These are phyloP conservation scores for Theobroma cacao DNA, from an alignment of 345 rosid species.

Conservation along the genomic window DNA sequence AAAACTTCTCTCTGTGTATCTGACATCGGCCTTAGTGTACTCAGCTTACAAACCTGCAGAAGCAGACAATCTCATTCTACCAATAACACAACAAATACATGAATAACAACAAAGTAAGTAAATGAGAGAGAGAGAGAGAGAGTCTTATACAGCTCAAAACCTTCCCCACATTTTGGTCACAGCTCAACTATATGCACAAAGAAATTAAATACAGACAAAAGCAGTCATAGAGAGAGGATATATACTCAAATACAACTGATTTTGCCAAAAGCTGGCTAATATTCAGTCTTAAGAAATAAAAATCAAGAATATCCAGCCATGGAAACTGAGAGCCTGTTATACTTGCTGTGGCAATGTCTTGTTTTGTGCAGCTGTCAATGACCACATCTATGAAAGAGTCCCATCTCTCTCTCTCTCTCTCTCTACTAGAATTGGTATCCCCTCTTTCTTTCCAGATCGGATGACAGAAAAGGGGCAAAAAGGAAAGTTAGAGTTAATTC, in stretches of 20 bases:
- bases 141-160: constrained; percentile 14
- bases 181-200: constrained; percentile 17
- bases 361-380: constrained; percentile 49
- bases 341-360: constrained; percentile 25
- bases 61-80: constrained; percentile 27
- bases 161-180: constrained; percentile 21
- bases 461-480: constrained; percentile 40
- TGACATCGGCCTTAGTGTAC: constrained; percentile 16
- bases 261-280: constrained; percentile 22
- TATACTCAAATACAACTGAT: background rate
- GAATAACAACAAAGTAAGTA: constrained; percentile 26
- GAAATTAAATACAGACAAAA: constrained; percentile 7
- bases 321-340: constrained; percentile 20
- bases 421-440: constrained; percentile 20
- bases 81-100: constrained; percentile 20
- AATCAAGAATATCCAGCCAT: constrained; percentile 20
- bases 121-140: constrained; percentile 8
- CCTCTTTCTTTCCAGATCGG: constrained; percentile 49
- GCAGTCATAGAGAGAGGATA: background rate
- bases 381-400: constrained; percentile 40
- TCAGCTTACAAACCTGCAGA: constrained; percentile 18
- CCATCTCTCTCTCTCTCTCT: constrained; percentile 27
- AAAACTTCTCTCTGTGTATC: background rate
- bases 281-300: constrained; percentile 18
- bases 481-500: constrained; percentile 38